Evolutionary conservation across 1,139 yeast species (phyloP), one percentile per base, ranked within the genome.

Genomic region (Taphrina pruni): DNA sequence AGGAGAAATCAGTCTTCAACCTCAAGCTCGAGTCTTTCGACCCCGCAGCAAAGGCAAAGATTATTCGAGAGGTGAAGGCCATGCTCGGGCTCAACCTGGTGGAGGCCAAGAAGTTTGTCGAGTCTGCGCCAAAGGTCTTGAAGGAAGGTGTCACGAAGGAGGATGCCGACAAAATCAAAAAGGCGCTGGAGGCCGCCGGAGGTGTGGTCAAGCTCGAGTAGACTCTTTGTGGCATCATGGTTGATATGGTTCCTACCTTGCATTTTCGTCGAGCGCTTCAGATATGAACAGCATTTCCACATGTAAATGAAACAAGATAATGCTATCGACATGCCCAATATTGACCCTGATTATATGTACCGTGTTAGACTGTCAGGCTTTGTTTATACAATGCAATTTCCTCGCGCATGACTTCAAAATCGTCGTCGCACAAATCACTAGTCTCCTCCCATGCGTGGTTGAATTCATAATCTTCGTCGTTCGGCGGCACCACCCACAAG

Each of bases 61-160:
- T 94, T 78, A 95, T 94, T 80, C 94, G 94, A 84, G 99, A 94
- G 82, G 96, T 94, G 75, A 94, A 94, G 85, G 85, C 89, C 72
- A 83, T 94, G 79, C 85, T 94, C 77, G 97, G 97, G 9, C 85
- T 94, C 77, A 91, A 97, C 20, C 85, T 94, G 75, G 99, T 94
- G 72, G 99, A 94, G 79, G 90, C 97, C 72, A 95, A 94, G 87
- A 94, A 94, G 83, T 90, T 94, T 75, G 99, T 95, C 71, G 99
- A 94, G 83, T 82, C 93, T 76, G 98, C 99, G 72, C 99, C 99
- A 75, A 94, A 94, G 85, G 84, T 90, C 62, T 85, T 89, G 80
- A 90, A 90, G 82, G 96, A 89, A 76, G 88, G 88, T 74, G 90
- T 89, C 71, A 87, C 92, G 72, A 89, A 90, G 84, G 96, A 89